Percentiles rank a stretch among this genome's conserved stretches.
These are phyloP conservation scores for Teunomyces tritomae DNA, from an alignment of 805 yeast species.

Conservation along the genomic window DNA sequence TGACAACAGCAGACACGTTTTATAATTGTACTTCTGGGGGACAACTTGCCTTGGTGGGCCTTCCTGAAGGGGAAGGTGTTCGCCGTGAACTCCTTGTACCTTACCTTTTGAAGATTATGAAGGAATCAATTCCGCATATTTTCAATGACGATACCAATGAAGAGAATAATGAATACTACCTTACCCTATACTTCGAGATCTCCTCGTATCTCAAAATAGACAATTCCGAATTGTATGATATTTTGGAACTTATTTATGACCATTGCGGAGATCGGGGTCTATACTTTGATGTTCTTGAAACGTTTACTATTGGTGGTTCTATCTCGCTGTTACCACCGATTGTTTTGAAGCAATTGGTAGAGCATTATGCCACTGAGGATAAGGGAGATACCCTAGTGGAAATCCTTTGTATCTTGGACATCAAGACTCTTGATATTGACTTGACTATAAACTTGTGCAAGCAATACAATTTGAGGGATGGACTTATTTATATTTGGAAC, in stretches of 20 bases:
- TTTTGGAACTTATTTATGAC: constrained; percentile 26
- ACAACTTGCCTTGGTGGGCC: constrained; percentile 51
- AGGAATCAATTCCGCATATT: constrained; percentile 47
- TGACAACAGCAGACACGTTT: constrained; percentile 52
- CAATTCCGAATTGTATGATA: constrained; percentile 7
- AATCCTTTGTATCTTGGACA: constrained; percentile 66
- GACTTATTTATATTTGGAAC: constrained; percentile 71
- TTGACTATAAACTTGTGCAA: constrained; percentile 63
- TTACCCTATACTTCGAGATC: constrained; percentile 16
- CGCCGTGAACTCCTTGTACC: constrained; percentile 51
- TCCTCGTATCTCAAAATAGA: constrained; percentile 8
- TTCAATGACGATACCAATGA: constrained; percentile 20
- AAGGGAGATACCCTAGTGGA: constrained; percentile 58
- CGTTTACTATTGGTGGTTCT: constrained; percentile 46
- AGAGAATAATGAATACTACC: constrained; percentile 15
- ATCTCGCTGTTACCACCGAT: constrained; percentile 57
- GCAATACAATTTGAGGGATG: constrained; percentile 54
- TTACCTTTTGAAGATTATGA: constrained; percentile 56
- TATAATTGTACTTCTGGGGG: constrained; percentile 45
- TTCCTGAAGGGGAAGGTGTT: constrained; percentile 46
- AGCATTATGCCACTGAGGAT: constrained; percentile 38
- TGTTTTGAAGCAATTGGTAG: constrained; percentile 61
- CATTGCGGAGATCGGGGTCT: constrained; percentile 23
- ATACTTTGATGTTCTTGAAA: constrained; percentile 54
- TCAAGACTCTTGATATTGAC: constrained; percentile 72